Evolutionary conservation across 1,139 yeast species (phyloP).

Genomic region (Ogataea hybrid): DNA sequence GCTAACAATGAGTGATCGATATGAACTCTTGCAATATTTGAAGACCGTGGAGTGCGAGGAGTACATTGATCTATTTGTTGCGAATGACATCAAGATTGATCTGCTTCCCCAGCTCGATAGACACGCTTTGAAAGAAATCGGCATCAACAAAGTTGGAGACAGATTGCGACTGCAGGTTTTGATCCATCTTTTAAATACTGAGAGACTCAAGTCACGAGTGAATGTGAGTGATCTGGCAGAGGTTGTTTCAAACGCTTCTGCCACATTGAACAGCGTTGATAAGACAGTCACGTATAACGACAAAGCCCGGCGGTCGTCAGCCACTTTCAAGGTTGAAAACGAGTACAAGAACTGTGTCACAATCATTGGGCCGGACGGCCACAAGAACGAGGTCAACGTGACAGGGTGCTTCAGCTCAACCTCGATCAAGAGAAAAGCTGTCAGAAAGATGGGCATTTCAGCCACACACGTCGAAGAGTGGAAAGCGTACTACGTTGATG

Average conservation of each 20-base stretch:
- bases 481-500: slow-evolving; percentile 47
- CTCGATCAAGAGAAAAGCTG: slow-evolving; percentile 68
- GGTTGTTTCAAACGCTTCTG: slow-evolving; percentile 26
- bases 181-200: slow-evolving; percentile 42
- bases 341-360: slow-evolving; percentile 38
- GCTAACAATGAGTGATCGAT: slow-evolving; percentile 12
- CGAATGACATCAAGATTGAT: slow-evolving; percentile 57
- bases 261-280: slow-evolving; percentile 25
- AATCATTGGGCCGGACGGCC: slow-evolving; percentile 74
- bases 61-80: slow-evolving; percentile 27
- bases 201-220: slow-evolving; percentile 37
- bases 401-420: slow-evolving; percentile 82
- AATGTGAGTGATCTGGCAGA: slow-evolving; percentile 37
- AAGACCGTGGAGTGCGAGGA: slow-evolving; percentile 29
- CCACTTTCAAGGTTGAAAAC: slow-evolving; percentile 4
- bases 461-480: slow-evolving; percentile 46
- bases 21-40: slow-evolving; percentile 24
- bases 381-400: slow-evolving; percentile 69
- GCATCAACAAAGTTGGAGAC: slow-evolving; percentile 79
- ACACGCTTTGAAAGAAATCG: slow-evolving; percentile 68
- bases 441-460: slow-evolving; percentile 53
- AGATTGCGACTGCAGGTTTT: slow-evolving; percentile 64
- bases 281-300: slow-evolving; percentile 2
- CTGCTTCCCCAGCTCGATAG: slow-evolving; percentile 65
- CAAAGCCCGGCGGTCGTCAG: neutral